Conservation (phyloP, 768 basidiomycete genomes). For the Dacryopinax primogenitus region DNA sequence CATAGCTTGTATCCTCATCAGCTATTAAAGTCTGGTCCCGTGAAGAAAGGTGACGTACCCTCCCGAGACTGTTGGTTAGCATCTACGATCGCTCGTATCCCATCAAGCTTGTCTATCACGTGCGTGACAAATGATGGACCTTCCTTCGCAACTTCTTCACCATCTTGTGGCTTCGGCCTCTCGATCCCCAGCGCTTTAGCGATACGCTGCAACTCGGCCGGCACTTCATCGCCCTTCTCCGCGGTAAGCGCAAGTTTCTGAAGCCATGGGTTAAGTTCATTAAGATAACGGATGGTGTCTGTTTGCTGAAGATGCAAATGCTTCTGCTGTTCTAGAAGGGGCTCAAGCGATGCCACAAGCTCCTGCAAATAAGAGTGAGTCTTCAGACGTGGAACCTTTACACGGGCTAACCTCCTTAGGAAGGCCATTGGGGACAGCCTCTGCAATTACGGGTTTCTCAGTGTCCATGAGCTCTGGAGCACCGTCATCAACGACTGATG, state of each 20-base stretch:
- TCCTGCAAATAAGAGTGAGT: not conserved
- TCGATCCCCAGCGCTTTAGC: not conserved
- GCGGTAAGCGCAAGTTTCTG: slow-evolving; percentile 1
- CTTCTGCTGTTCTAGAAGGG: slow-evolving; percentile 1
- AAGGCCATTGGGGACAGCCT: not conserved
- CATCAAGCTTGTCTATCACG: slow-evolving; percentile 20
- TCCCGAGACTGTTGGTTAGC: slow-evolving; percentile 14
- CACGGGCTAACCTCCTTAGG: not conserved
- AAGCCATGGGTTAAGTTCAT: slow-evolving; percentile 44
- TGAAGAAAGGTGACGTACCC: slow-evolving; percentile 19
- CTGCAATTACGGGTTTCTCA: no score
- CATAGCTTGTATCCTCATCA: slow-evolving; percentile 17
- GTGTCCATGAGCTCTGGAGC: not conserved
- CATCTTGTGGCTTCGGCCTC: not conserved
- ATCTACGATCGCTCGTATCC: slow-evolving; percentile 20
- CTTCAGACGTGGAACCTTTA: not conserved
- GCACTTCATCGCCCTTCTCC: not conserved
- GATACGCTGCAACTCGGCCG: not conserved
- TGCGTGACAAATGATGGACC: not conserved
- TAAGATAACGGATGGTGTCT: slow-evolving; percentile 64
- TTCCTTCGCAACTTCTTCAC: not conserved
- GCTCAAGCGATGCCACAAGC: not conserved
- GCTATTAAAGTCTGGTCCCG: slow-evolving; percentile 13
- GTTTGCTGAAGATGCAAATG: slow-evolving; percentile 37
- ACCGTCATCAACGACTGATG: not conserved